Percentiles rank a stretch among this genome's conserved stretches.
Evolutionary conservation across 2,329 filamentous ascomycete genomes (phyloP).

Genomic region (Alternaria brassicicola): DNA sequence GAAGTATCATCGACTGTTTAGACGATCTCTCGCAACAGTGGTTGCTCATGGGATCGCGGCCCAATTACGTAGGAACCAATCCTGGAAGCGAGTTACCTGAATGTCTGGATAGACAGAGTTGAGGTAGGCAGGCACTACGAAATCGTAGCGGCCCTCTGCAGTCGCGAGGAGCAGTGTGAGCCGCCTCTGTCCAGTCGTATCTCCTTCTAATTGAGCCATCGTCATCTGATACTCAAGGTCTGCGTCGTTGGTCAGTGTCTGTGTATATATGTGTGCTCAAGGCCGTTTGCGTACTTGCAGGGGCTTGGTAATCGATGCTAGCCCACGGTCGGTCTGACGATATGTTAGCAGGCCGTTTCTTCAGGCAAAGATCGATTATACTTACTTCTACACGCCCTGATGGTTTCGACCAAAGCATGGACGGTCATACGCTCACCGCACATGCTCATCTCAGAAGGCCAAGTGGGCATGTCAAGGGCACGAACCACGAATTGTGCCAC

Average conservation of each 20-base stretch:
- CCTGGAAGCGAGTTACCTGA: constrained; percentile 42
- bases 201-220: constrained; percentile 42
- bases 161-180: constrained; percentile 70
- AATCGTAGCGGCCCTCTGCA: constrained; percentile 70
- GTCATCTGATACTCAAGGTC: constrained; percentile 58
- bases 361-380: neutral
- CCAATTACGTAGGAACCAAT: constrained; percentile 50
- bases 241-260: constrained; percentile 4
- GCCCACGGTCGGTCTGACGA: constrained; percentile 37
- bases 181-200: constrained; percentile 47
- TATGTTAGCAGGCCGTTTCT: constrained; percentile 12
- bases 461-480: constrained; percentile 68
- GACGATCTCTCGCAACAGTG: neutral
- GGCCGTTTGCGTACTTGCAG: constrained; percentile 43
- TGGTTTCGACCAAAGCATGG: constrained; percentile 64
- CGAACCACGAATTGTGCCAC: constrained; percentile 73
- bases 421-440: constrained; percentile 69
- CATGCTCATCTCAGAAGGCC: constrained; percentile 73
- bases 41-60: constrained; percentile 38
- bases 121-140: constrained; percentile 62
- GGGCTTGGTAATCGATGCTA: constrained; percentile 52
- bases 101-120: constrained; percentile 56
- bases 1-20: neutral
- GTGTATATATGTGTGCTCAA: neutral
- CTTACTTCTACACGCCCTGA: constrained; percentile 43